Base-by-base conservation (phyloP, 306 rosid genomes). In the Herpetospermum pedunculosum region DNA sequence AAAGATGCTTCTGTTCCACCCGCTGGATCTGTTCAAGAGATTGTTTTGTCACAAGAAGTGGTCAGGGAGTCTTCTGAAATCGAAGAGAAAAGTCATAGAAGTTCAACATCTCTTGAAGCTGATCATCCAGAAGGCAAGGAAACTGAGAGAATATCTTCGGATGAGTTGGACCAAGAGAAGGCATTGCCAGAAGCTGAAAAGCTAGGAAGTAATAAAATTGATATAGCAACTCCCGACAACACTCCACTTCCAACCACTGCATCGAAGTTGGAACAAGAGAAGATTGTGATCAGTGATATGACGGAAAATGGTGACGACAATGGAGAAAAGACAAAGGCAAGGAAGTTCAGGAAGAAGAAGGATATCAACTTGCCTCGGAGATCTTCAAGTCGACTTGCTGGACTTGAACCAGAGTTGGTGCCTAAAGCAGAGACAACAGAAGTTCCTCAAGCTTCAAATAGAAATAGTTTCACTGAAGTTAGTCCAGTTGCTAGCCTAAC, bases 311-410 rank as follows among this genome's bases (percentile, higher is more conserved):
- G 21, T 41, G 68, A 65, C 43, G 63, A 62, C 41, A 29, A 49
- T 23, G n/a, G 75, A 44, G 15, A 35, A 62, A 63, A 18, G 46
- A 79, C 29, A 37, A 87, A 35, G 25, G 73, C 58, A 9, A 72
- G 87, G 55, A 81, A 77, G 69, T 77, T 82, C 28, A 84, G 50
- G 69, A 60, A 73, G 58, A 60, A 84, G 76, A 81, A 82, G 70
- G 79, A 83, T 19, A 80, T 74, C 73, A 80, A 30, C 70, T 72
- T 80, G 80, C 80, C 81, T 62, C 80, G 73, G 49, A 88, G 97
- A 25, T 86, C 78, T 73, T 93, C 97, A 19, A 89, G 67, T 32
- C 85, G 96, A 80, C 91, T 91, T 77, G 86, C 98, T 81, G 92
- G 90, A 74, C 21, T 57, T 78, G 84, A 79, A 77, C 89, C 88